These are phyloP conservation scores for Claviceps sp. DNA, from an alignment of 2,329 filamentous ascomycete species.

Conservation along the genomic window DNA sequence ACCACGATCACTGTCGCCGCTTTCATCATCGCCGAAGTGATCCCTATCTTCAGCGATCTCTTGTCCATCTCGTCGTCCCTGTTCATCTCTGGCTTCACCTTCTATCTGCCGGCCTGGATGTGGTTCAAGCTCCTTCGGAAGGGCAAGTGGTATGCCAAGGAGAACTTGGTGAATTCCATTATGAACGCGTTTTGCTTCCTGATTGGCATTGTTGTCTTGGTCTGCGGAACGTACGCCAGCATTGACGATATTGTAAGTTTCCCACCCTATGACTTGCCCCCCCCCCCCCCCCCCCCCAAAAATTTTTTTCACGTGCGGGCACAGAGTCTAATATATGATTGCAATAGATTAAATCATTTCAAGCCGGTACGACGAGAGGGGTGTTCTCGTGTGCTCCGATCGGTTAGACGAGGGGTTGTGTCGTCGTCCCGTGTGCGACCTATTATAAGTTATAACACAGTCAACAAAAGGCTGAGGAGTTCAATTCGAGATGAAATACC, in stretches of 20 bases:
- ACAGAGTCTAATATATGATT: not conserved
- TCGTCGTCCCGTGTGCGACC: not conserved
- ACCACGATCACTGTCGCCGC: conserved; percentile 44
- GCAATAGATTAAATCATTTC: conserved; percentile 6
- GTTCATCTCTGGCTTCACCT: conserved; percentile 28
- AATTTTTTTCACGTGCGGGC: too few species aligned
- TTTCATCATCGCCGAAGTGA: conserved; percentile 58
- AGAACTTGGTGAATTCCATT: conserved; percentile 13
- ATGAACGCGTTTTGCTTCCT: conserved; percentile 14
- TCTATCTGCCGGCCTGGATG: conserved; percentile 26
- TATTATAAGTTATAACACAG: not conserved
- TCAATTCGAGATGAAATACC: not conserved
- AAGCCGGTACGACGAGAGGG: conserved; percentile 5
- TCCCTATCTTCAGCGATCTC: conserved; percentile 58
- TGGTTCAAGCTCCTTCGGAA: conserved; percentile 25
- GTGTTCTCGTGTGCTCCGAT: conserved; percentile 10
- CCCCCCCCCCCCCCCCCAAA: too few species aligned
- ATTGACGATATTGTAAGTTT: conserved; percentile 15
- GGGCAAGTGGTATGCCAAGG: conserved; percentile 13
- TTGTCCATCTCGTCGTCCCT: conserved; percentile 37
- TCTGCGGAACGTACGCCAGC: conserved; percentile 15
- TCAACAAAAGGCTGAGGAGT: not conserved
- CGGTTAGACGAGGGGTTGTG: not conserved
- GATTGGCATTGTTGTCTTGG: conserved; percentile 13
- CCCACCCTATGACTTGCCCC: too few species aligned